A percentile compares a stretch with the other conserved stretches of the same genome.
These are phyloP conservation scores for Penicillium crystallinum DNA, from an alignment of 495 filamentous ascomycete genomes.

Conservation along the genomic window DNA sequence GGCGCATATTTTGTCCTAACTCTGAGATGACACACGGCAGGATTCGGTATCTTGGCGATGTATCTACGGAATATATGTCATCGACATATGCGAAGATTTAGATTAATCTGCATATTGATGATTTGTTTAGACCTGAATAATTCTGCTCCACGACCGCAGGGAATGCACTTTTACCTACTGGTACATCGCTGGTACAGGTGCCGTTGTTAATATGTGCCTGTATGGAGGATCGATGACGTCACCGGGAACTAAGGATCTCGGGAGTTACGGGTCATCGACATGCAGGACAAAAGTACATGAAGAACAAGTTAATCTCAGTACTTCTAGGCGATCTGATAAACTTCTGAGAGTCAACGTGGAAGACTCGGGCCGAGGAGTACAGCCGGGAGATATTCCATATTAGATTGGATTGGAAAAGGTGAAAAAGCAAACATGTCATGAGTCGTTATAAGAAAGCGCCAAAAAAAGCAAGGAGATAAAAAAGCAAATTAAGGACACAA, in stretches of 20 bases:
- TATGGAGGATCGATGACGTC: background rate
- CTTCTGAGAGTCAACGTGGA: background rate
- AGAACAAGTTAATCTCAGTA: background rate
- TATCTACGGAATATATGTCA: no score
- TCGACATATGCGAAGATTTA: no score
- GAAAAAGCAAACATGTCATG: slow-evolving; percentile 2
- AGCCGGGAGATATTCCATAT: background rate
- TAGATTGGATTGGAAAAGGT: background rate
- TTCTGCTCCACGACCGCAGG: no score
- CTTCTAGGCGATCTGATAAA: background rate
- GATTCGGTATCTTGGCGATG: no score
- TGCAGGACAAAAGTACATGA: background rate
- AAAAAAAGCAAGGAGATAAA: background rate
- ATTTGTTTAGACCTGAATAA: no score
- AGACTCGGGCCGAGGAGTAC: background rate
- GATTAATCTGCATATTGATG: no score
- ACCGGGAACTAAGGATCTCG: background rate
- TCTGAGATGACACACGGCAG: no score
- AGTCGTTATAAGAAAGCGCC: slow-evolving; percentile 1
- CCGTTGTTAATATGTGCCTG: no score
- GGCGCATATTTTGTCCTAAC: background rate
- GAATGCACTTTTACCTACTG: no score
- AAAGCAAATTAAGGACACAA: background rate
- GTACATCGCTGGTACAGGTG: no score
- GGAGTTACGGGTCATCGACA: background rate